Evolutionary conservation across 495 filamentous ascomycete genomes (phyloP).

Genomic region (Friedmanniomyces simplex): DNA sequence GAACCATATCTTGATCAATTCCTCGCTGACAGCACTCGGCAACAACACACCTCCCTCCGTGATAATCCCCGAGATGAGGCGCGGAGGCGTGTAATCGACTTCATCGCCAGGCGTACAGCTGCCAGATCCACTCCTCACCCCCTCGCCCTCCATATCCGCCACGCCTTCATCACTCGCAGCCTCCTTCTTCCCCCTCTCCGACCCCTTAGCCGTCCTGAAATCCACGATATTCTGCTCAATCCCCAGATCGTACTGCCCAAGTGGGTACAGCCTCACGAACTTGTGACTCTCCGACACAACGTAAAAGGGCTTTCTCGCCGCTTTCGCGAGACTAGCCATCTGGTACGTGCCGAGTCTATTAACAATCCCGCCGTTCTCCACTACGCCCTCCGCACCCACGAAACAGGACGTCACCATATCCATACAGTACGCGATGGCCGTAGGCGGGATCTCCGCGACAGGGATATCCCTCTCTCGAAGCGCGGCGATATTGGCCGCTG

Average conservation of each 20-base stretch:
- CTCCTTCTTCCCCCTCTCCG: not conserved
- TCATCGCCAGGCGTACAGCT: constrained; percentile 33
- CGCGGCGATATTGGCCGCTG: constrained; percentile 37
- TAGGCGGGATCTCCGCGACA: constrained; percentile 72
- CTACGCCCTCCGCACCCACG: constrained; percentile 87
- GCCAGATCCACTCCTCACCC: constrained; percentile 12
- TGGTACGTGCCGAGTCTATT: constrained; percentile 86
- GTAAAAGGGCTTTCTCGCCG: constrained; percentile 70
- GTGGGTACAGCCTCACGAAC: constrained; percentile 71
- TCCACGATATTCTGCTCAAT: constrained; percentile 66
- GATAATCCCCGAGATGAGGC: constrained; percentile 69
- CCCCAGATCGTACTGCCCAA: constrained; percentile 67
- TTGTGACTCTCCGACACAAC: constrained; percentile 94
- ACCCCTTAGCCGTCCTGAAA: constrained; percentile 44
- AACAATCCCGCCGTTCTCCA: constrained; percentile 88
- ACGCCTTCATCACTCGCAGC: constrained; percentile 22
- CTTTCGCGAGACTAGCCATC: constrained; percentile 70
- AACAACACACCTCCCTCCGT: constrained; percentile 67
- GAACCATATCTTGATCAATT: constrained; percentile 70
- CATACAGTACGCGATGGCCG: constrained; percentile 76
- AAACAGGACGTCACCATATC: constrained; percentile 71
- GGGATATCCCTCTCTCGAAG: constrained; percentile 64
- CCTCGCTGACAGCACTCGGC: constrained; percentile 66
- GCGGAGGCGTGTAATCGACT: constrained; percentile 83
- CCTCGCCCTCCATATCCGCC: constrained; percentile 16